Percentiles rank a stretch among this genome's conserved stretches.
These are phyloP conservation scores for Bertia moriformis DNA, from an alignment of 2,329 filamentous ascomycete genomes.

Conservation along the genomic window DNA sequence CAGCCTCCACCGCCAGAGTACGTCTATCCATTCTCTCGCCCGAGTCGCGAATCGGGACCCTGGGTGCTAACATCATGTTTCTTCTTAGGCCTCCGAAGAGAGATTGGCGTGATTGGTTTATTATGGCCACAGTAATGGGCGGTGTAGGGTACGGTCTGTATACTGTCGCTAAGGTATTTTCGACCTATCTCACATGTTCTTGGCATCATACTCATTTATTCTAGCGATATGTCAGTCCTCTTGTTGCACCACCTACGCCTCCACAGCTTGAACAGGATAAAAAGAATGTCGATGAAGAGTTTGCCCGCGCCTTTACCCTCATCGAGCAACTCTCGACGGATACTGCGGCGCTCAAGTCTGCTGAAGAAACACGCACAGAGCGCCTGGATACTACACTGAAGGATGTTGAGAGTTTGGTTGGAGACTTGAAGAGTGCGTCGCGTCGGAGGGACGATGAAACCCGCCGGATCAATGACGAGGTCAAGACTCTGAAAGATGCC, in stretches of 20 bases:
- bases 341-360: constrained; percentile 72
- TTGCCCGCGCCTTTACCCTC: constrained; percentile 78
- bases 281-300: constrained; percentile 78
- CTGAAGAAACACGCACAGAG: constrained; percentile 72
- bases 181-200: constrained; percentile 4
- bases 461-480: constrained; percentile 72
- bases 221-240: constrained; percentile 76
- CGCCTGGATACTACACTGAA: constrained; percentile 67
- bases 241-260: constrained; percentile 85
- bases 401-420: constrained; percentile 73
- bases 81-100: constrained; percentile 55
- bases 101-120: constrained; percentile 98
- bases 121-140: constrained; percentile 91
- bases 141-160: constrained; percentile 83
- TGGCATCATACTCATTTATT: not conserved
- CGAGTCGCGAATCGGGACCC: not conserved
- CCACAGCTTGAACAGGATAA: constrained; percentile 93
- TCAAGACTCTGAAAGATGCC: constrained; percentile 65
- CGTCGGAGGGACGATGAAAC: constrained; percentile 76
- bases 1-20: constrained; percentile 22
- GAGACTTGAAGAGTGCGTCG: constrained; percentile 68
- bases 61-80: too few species aligned
- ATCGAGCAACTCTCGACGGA: constrained; percentile 87
- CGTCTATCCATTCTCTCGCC: not conserved
- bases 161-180: constrained; percentile 64